phyloP scores from a whole-genome alignment of 1,139 yeast genomes.

The Kodamaea derodonti region DNA sequence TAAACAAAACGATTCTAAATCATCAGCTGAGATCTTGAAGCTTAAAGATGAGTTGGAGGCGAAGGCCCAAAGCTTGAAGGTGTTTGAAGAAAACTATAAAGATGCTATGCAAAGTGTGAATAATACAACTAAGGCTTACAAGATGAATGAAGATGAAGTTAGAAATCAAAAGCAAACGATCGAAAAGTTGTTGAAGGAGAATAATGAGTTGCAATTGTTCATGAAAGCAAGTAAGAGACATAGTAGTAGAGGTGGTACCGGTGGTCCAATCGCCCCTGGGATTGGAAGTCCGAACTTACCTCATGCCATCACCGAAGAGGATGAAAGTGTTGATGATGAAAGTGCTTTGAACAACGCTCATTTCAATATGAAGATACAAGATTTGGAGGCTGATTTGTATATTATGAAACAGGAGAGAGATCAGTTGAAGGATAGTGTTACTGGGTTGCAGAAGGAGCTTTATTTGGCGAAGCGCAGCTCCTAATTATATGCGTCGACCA shows the following conservation, averaged over 20 bases:
- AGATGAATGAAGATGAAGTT: conserved; percentile 68
- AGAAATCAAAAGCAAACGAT: conserved; percentile 54
- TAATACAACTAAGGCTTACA: conserved; percentile 73
- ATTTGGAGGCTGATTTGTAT: conserved; percentile 78
- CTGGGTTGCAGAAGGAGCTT: conserved; percentile 55
- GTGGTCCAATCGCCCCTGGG: conserved; percentile 19
- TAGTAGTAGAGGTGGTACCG: conserved; percentile 20
- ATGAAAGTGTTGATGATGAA: conserved; percentile 34
- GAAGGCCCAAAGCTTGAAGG: conserved; percentile 33
- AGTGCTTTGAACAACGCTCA: conserved; percentile 58
- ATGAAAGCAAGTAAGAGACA: conserved; percentile 39
- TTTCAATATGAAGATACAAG: conserved; percentile 72
- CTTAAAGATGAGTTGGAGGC: conserved; percentile 33
- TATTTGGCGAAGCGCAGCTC: conserved; percentile 26
- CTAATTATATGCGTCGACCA: too few relatives aligned
- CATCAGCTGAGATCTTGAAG: conserved; percentile 30
- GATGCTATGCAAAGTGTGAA: conserved; percentile 70
- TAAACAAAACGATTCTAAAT: conserved; percentile 34
- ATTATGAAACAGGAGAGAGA: conserved; percentile 83
- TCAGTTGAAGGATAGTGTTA: conserved; percentile 64
- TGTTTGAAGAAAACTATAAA: conserved; percentile 54
- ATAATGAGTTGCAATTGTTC: conserved; percentile 63
- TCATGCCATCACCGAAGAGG: conserved; percentile 16
- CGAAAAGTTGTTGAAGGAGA: conserved; percentile 56
- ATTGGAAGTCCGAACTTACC: conserved; percentile 11